These are phyloP conservation scores for Phytopythium helicoides DNA, from an alignment of 352 stramenopile genomes.

Conservation along the genomic window DNA sequence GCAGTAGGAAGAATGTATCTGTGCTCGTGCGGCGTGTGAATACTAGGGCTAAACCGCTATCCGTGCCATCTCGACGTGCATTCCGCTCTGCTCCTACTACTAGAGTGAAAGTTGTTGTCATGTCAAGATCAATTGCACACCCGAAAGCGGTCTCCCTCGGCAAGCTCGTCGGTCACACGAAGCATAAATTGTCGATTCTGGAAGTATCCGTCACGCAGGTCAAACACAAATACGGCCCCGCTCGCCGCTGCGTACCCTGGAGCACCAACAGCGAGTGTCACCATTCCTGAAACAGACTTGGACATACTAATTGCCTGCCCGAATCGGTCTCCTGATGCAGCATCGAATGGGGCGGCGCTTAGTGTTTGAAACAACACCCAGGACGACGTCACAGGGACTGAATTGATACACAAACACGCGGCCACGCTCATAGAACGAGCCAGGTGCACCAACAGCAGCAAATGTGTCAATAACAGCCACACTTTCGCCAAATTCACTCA, in stretches of 20 bases:
- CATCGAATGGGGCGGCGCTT: constrained; percentile 41
- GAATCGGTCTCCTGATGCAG: constrained; percentile 56
- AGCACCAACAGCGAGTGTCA: constrained; percentile 65
- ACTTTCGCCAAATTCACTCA: constrained; percentile 55
- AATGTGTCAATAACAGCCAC: constrained; percentile 53
- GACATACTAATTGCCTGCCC: constrained; percentile 68
- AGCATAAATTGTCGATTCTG: constrained; percentile 66
- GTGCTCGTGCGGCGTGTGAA: constrained; percentile 41
- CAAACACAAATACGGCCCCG: constrained; percentile 78
- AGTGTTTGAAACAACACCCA: constrained; percentile 76
- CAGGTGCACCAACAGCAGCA: constrained; percentile 60
- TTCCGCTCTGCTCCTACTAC: constrained; percentile 61
- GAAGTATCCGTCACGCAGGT: constrained; percentile 57
- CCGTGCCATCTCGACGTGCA: constrained; percentile 21
- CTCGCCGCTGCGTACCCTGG: constrained; percentile 51
- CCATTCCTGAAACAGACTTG: constrained; percentile 21
- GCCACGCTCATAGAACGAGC: constrained; percentile 47
- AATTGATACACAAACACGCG: constrained; percentile 79
- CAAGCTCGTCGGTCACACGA: constrained; percentile 39
- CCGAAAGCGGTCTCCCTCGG: constrained; percentile 63
- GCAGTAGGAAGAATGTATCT: constrained; percentile 70
- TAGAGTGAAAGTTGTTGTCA: constrained; percentile 66
- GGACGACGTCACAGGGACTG: constrained; percentile 20
- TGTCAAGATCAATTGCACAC: constrained; percentile 64
- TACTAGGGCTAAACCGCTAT: constrained; percentile 54